Evolutionary conservation across 306 rosid species (phyloP).

Genomic region (Ormosia semicastrata): DNA sequence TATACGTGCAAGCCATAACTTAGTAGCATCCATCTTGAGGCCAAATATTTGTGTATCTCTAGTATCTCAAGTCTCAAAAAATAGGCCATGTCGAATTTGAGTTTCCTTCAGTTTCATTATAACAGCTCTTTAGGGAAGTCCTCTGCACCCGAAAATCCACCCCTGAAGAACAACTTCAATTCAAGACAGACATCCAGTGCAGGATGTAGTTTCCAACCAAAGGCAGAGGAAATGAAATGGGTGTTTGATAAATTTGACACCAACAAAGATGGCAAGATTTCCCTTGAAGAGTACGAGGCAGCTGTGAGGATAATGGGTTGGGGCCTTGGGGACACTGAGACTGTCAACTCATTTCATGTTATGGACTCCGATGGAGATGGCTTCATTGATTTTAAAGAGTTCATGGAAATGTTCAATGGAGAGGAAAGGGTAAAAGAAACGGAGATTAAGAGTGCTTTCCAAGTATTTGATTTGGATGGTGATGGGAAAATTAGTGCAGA

Average conservation of each 20-base stretch:
- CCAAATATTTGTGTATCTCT: background rate
- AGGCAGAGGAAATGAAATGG: conserved; percentile 61
- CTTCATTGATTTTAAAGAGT: conserved; percentile 63
- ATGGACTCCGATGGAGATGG: conserved; percentile 79
- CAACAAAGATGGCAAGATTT: conserved; percentile 71
- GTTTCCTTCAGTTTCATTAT: conserved; percentile 45
- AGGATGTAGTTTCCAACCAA: conserved; percentile 33
- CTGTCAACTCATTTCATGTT: conserved; percentile 46
- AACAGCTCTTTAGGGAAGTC: conserved; percentile 34
- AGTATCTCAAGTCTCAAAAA: background rate
- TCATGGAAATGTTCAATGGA: conserved; percentile 50
- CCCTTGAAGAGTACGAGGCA: conserved; percentile 63
- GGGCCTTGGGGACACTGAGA: conserved; percentile 45
- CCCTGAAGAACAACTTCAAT: conserved; percentile 32
- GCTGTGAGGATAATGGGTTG: conserved; percentile 46
- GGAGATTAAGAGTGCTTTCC: conserved; percentile 62
- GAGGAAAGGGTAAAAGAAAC: conserved; percentile 37
- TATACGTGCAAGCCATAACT: conserved; percentile 7
- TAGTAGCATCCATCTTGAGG: background rate
- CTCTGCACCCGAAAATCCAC: conserved; percentile 11
- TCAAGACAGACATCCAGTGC: conserved; percentile 17
- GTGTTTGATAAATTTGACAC: conserved; percentile 71
- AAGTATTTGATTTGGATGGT: conserved; percentile 70
- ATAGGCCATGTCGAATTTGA: conserved; percentile 34
- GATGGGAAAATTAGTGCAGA: conserved; percentile 83